phyloP scores from a whole-genome alignment of 2,329 filamentous ascomycete genomes.

The Xylaria sp. region DNA sequence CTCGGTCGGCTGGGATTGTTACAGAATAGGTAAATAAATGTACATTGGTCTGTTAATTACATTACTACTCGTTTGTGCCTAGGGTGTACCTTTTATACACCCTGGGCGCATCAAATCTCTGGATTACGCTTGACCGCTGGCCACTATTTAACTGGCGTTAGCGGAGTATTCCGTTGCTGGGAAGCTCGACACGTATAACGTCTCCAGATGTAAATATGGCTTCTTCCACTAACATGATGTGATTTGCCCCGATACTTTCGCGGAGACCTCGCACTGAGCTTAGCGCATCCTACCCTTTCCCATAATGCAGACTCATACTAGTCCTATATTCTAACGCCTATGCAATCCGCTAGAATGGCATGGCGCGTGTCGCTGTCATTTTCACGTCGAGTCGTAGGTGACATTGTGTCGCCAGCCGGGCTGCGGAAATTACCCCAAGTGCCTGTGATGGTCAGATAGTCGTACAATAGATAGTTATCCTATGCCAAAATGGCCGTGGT shows the following conservation, averaged over 20 bases:
- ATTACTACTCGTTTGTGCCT: background rate
- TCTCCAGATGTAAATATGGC: background rate
- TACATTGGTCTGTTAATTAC: background rate
- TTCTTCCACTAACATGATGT: background rate
- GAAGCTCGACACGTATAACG: background rate
- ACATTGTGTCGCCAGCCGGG: background rate
- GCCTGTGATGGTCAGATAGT: background rate
- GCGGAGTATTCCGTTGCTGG: background rate
- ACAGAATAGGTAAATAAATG: background rate
- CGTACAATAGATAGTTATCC: too few relatives aligned
- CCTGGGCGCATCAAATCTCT: background rate
- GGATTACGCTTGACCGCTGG: background rate
- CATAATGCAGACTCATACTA: background rate
- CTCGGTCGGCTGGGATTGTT: background rate
- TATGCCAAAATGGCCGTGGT: background rate
- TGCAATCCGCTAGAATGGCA: background rate
- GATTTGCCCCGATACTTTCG: background rate
- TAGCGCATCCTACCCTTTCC: background rate
- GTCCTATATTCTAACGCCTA: background rate
- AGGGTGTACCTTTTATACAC: background rate
- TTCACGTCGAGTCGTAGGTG: background rate
- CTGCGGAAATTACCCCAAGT: background rate
- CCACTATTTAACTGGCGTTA: background rate
- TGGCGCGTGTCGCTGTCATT: background rate
- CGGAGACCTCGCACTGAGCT: background rate